These are phyloP conservation scores for Ceratocystis eucalypticola DNA, from an alignment of 2,329 filamentous ascomycete species.

Conservation along the genomic window DNA sequence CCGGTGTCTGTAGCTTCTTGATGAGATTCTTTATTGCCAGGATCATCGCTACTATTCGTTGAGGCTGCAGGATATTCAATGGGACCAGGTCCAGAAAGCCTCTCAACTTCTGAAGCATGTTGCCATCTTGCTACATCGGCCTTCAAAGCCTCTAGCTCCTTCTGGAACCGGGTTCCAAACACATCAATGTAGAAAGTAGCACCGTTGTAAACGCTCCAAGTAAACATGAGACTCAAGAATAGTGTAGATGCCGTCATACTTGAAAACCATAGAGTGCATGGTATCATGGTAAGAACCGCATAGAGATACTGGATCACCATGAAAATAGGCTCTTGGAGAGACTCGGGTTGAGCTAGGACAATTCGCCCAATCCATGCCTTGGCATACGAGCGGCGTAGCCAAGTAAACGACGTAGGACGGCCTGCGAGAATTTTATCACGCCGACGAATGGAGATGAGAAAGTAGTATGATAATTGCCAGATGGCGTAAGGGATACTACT, in stretches of 20 bases:
- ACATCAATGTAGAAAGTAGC: constrained; percentile 97
- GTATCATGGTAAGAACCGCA: constrained; percentile 82
- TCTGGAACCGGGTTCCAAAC: constrained; percentile 92
- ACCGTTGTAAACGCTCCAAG: constrained; percentile 92
- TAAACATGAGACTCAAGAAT: constrained; percentile 74
- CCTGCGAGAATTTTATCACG: constrained; percentile 91
- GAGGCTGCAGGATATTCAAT: not conserved
- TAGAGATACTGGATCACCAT: constrained; percentile 94
- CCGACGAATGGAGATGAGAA: constrained; percentile 89
- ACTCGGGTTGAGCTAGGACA: constrained; percentile 62
- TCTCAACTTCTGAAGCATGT: constrained; percentile 37
- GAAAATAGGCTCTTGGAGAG: constrained; percentile 75
- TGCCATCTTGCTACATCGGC: constrained; percentile 86
- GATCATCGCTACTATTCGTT: not conserved
- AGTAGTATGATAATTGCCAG: constrained; percentile 89
- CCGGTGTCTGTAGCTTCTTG: not conserved
- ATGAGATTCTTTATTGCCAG: not conserved
- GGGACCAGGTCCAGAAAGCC: constrained; percentile 12
- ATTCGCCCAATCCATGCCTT: constrained; percentile 79
- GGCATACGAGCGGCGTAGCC: constrained; percentile 82
- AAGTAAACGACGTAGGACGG: constrained; percentile 91
- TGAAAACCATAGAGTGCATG: constrained; percentile 90
- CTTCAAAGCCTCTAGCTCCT: constrained; percentile 80
- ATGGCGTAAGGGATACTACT: constrained; percentile 81
- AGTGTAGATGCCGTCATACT: constrained; percentile 62